Conservation (phyloP, 2,329 filamentous ascomycete genomes). For the Botryotinia convoluta region DNA sequence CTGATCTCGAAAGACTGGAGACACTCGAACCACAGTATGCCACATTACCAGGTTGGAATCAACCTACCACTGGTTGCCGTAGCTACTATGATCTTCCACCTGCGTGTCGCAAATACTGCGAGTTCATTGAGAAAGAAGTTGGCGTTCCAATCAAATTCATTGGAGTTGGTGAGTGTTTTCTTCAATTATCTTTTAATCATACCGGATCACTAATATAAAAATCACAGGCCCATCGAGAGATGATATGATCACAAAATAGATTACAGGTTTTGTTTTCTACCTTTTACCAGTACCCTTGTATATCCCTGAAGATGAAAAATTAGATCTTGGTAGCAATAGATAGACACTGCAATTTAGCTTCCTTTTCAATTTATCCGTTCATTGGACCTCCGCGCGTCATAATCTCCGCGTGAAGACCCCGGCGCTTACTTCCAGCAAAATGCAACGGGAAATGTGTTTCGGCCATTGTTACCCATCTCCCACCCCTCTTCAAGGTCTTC, state of each 20-base stretch:
- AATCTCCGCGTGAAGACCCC: neutral
- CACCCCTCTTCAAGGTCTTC: neutral
- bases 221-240: constrained; percentile 17
- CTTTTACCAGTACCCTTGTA: neutral
- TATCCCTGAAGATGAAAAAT: neutral
- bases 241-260: constrained; percentile 21
- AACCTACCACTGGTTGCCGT: constrained; percentile 59
- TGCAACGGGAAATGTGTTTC: neutral
- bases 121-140: constrained; percentile 52
- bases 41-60: constrained; percentile 68
- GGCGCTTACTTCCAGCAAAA: neutral
- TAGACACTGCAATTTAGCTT: neutral
- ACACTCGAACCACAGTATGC: constrained; percentile 44
- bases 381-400: neutral
- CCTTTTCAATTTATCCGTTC: neutral
- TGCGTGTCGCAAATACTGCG: constrained; percentile 19
- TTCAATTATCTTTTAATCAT: constrained; percentile 37
- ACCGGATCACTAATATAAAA: neutral
- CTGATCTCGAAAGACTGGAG: constrained; percentile 57
- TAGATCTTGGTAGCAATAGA: constrained; percentile 12
- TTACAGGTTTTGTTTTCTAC: neutral
- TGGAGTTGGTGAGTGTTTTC: constrained; percentile 51
- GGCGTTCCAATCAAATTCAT: constrained; percentile 64
- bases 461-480: neutral
- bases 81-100: constrained; percentile 2